A percentile compares a stretch with the other conserved stretches of the same genome.
phyloP scores from a whole-genome alignment of 2,329 filamentous ascomycete genomes.

The Cadophora gregata region DNA sequence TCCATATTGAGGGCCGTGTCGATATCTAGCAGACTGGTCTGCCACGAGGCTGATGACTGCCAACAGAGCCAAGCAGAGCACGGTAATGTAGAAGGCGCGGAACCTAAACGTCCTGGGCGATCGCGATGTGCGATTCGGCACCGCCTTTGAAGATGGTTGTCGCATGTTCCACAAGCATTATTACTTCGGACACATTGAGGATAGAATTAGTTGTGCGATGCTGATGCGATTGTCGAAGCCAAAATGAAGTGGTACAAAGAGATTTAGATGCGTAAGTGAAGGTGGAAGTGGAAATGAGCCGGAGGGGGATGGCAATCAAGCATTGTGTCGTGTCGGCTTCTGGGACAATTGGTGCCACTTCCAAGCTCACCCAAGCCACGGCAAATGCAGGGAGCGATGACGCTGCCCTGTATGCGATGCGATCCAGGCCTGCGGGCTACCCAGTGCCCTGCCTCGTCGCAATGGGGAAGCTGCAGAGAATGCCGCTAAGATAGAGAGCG shows the following conservation, averaged over 20 bases:
- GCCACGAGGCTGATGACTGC: slow-evolving; percentile 41
- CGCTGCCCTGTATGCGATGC: slow-evolving; percentile 11
- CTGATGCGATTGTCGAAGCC: slow-evolving; percentile 4
- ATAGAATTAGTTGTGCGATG: neutral
- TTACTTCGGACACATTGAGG: slow-evolving; percentile 20
- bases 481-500: neutral
- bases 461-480: slow-evolving; percentile 1
- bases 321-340: slow-evolving; percentile 11
- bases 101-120: slow-evolving; percentile 40
- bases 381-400: slow-evolving; percentile 8
- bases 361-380: neutral
- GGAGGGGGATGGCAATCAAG: slow-evolving; percentile 9
- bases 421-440: neutral
- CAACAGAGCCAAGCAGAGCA: slow-evolving; percentile 41
- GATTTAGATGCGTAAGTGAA: neutral
- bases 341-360: slow-evolving; percentile 3
- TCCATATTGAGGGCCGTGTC: slow-evolving; percentile 40
- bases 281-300: slow-evolving; percentile 7
- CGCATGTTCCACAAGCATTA: slow-evolving; percentile 39
- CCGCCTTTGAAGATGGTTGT: slow-evolving; percentile 31
- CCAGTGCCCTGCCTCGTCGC: neutral
- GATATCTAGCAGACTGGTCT: slow-evolving; percentile 42
- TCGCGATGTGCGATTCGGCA: slow-evolving; percentile 27
- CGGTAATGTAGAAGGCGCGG: slow-evolving; percentile 44
- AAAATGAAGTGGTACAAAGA: neutral